These are phyloP conservation scores for Calonectria henricotiae DNA, from an alignment of 2,329 filamentous ascomycete species.

Conservation along the genomic window DNA sequence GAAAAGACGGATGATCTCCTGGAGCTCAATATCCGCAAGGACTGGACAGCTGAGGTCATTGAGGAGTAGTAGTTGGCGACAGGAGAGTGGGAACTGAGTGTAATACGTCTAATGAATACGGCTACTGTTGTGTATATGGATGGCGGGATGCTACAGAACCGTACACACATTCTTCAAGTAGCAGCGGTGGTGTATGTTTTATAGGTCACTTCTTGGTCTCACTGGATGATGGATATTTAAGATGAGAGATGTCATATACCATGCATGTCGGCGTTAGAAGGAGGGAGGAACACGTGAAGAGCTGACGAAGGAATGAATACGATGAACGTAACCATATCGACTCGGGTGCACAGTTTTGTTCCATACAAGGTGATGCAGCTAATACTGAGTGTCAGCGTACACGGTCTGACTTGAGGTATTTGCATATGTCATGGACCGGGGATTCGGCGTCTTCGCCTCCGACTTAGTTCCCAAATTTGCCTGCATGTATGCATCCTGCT, in stretches of 20 bases:
- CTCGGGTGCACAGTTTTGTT: neutral
- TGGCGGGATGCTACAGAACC: neutral
- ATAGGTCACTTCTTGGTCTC: constrained; percentile 25
- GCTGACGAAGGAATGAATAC: constrained; percentile 37
- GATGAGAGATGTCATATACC: constrained; percentile 42
- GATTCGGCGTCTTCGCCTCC: neutral
- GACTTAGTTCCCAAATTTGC: constrained; percentile 2
- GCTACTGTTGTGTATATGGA: constrained; percentile 36
- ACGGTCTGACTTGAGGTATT: neutral
- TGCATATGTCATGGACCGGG: neutral
- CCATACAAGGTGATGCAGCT: neutral
- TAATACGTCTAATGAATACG: constrained; percentile 21
- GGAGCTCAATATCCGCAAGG: constrained; percentile 75
- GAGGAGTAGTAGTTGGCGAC: constrained; percentile 57
- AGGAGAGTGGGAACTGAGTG: constrained; percentile 5
- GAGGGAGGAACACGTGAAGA: constrained; percentile 15
- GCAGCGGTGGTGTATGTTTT: constrained; percentile 11
- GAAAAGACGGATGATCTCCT: constrained; percentile 73
- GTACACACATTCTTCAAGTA: neutral
- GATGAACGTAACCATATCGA: constrained; percentile 12
- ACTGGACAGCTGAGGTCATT: constrained; percentile 73
- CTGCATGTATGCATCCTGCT: neutral
- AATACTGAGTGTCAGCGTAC: neutral
- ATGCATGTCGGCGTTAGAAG: constrained; percentile 44
- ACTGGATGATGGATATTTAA: constrained; percentile 36